These are phyloP conservation scores for Fusarium brevicatenulatum DNA, from an alignment of 2,329 filamentous ascomycete species.

Conservation along the genomic window DNA sequence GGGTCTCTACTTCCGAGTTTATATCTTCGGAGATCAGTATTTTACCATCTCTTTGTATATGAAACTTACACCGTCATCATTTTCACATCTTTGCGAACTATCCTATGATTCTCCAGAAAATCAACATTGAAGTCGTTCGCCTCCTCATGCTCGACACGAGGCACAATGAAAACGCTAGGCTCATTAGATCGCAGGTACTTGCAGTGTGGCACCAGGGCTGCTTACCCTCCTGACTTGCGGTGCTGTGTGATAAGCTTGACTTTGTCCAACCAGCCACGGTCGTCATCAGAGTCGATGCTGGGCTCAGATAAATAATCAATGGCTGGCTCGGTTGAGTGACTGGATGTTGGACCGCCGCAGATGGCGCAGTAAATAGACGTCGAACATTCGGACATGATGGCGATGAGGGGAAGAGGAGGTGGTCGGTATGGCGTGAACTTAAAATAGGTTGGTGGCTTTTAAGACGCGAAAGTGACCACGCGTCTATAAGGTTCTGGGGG, in stretches of 20 bases:
- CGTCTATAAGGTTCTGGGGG: not conserved
- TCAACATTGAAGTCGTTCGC: not conserved
- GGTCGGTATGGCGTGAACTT: not conserved
- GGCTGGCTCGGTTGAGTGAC: not conserved
- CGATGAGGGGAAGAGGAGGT: not conserved
- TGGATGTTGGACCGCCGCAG: not conserved
- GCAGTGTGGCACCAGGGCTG: accelerated
- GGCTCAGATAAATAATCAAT: not conserved
- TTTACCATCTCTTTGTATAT: accelerated
- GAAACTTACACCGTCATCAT: not conserved
- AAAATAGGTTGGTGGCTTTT: not conserved
- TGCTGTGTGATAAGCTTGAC: not conserved
- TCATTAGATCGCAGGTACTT: not conserved
- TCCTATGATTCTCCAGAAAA: not conserved
- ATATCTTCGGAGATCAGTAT: not conserved
- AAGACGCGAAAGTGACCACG: not conserved
- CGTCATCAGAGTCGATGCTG: not conserved
- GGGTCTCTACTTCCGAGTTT: not conserved
- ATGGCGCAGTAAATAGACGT: not conserved
- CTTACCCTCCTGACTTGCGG: not conserved
- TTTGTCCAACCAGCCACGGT: not conserved
- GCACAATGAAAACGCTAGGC: not conserved
- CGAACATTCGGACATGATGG: not conserved
- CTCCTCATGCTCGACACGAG: not conserved
- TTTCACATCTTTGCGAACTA: not conserved